Conservation (phyloP, 2,329 filamentous ascomycete species). For the Mycosphaerella arachidis region DNA sequence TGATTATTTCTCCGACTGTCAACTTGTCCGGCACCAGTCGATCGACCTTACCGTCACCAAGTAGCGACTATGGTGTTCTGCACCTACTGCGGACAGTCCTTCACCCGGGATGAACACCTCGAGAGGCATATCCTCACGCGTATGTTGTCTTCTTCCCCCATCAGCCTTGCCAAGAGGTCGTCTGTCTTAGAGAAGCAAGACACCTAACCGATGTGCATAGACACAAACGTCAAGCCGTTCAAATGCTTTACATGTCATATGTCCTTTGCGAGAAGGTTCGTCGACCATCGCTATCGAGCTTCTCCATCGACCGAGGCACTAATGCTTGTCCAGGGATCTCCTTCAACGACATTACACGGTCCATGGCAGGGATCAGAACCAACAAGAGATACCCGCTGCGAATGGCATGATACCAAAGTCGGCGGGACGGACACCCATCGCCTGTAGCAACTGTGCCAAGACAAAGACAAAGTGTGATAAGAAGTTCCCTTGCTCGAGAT, state of each 20-base stretch:
- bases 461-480: slow-evolving; percentile 54
- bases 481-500: slow-evolving; percentile 52
- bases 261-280: slow-evolving; percentile 50
- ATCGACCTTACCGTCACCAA: background rate
- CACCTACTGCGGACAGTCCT: slow-evolving; percentile 51
- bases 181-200: background rate
- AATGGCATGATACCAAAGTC: slow-evolving; percentile 51
- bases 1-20: slow-evolving; percentile 18
- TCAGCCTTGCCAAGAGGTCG: background rate
- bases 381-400: slow-evolving; percentile 46
- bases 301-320: slow-evolving; percentile 10
- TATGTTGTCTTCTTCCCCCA: slow-evolving; percentile 31
- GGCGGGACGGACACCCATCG: slow-evolving; percentile 49
- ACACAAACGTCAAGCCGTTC: slow-evolving; percentile 53
- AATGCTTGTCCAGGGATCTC: slow-evolving; percentile 39
- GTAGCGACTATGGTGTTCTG: slow-evolving; percentile 46
- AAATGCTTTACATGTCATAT: slow-evolving; percentile 53
- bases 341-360: slow-evolving; percentile 51
- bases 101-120: slow-evolving; percentile 50
- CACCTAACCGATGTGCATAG: slow-evolving; percentile 27
- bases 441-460: slow-evolving; percentile 51
- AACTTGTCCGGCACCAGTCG: slow-evolving; percentile 8
- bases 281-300: slow-evolving; percentile 9
- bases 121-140: slow-evolving; percentile 51
- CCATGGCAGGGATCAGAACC: slow-evolving; percentile 48